Evolutionary conservation across 2,329 filamentous ascomycete genomes (phyloP).

Genomic region (Boeremia exigua): DNA sequence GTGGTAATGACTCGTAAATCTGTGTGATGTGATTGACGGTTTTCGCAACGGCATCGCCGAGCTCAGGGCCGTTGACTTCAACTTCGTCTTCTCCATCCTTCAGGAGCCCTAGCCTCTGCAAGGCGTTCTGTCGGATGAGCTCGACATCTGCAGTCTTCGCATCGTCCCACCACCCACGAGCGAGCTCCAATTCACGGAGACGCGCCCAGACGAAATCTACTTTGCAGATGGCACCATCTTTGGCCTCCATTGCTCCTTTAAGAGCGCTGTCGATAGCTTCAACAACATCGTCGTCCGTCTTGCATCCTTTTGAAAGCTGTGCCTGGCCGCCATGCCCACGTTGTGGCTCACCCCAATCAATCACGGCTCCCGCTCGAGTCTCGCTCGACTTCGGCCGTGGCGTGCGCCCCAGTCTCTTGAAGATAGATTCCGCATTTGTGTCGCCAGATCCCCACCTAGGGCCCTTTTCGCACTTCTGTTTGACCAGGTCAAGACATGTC

Average conservation of each 20-base stretch:
- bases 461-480: constrained; percentile 94
- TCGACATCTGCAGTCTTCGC: constrained; percentile 51
- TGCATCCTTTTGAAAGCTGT: constrained; percentile 62
- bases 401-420: constrained; percentile 72
- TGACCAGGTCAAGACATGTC: constrained; percentile 90
- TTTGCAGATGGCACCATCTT: constrained; percentile 56
- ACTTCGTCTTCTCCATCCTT: constrained; percentile 26
- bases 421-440: constrained; percentile 82
- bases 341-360: constrained; percentile 88
- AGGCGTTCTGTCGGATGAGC: constrained; percentile 33
- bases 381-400: constrained; percentile 56
- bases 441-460: constrained; percentile 84
- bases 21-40: constrained; percentile 59
- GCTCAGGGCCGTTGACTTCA: constrained; percentile 34
- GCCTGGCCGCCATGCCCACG: constrained; percentile 65
- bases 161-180: constrained; percentile 66
- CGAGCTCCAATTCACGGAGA: constrained; percentile 65
- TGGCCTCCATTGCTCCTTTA: constrained; percentile 53
- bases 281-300: constrained; percentile 64
- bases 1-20: constrained; percentile 63
- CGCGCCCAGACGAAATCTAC: constrained; percentile 70
- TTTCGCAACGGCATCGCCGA: constrained; percentile 55
- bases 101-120: constrained; percentile 33
- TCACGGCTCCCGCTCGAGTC: constrained; percentile 67
- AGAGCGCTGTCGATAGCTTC: constrained; percentile 60